Conservation (phyloP, 176 grass and related monocot genomes). For the Sorghum bicolor region Sorghum_bicolor_NCBIv3 NC_012870.2:68944001-68944500, state of each 20-base stretch:
- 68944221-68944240: conserved; percentile 83
- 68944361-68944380: conserved; percentile 92
- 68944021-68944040: conserved; percentile 94
- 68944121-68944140: conserved; percentile 65
- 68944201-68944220: conserved; percentile 93
- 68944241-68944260: conserved; percentile 72
- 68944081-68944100: conserved; percentile 83
- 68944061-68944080: conserved; percentile 75
- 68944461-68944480: neutral
- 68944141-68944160: conserved; percentile 63
- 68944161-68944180: conserved; percentile 65
- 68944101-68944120: conserved; percentile 91
- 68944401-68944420: neutral
- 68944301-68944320: conserved; percentile 84
- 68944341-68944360: conserved; percentile 89
- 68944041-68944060: conserved; percentile 89
- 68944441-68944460: neutral
- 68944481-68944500: conserved; percentile 7
- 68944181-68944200: conserved; percentile 77
- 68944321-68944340: conserved; percentile 97
- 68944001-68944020: conserved; percentile 93
- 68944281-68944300: conserved; percentile 92
- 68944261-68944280: conserved; percentile 85
- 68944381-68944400: conserved; percentile 9
- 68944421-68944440: conserved; percentile 19